Evolutionary conservation across 371 early-diverging fungal genomes (phyloP).

Genomic region (Zychaea mexicana): DNA sequence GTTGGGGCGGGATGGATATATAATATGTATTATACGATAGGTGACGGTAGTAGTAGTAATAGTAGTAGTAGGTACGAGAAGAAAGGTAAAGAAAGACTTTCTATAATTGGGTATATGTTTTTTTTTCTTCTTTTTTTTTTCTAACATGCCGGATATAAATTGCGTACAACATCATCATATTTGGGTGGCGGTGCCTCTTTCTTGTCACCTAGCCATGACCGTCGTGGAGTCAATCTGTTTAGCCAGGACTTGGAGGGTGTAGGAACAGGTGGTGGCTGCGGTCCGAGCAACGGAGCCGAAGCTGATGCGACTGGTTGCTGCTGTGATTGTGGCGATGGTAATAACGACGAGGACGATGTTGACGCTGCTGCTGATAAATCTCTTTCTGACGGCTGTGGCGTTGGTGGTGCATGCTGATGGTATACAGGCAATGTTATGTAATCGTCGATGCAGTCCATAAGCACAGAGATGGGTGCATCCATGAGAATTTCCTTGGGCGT

Average conservation of each 20-base stretch:
- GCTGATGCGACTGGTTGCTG: no score
- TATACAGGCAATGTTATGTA: constrained; percentile 34
- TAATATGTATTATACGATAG: no score
- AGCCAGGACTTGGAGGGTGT: constrained; percentile 11
- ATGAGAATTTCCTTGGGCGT: constrained; percentile 29
- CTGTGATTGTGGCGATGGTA: no score
- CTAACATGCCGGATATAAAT: not conserved
- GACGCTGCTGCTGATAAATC: not conserved
- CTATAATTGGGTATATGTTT: no score
- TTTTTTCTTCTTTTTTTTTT: no score
- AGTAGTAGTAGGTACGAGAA: no score
- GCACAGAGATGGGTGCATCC: constrained; percentile 33
- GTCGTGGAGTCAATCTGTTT: constrained; percentile 10
- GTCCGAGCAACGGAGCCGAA: no score
- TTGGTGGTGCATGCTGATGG: not conserved
- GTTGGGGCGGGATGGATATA: no score
- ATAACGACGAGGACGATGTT: not conserved
- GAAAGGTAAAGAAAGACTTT: no score
- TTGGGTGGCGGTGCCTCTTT: constrained; percentile 9
- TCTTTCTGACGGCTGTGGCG: not conserved
- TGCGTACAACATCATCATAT: constrained; percentile 4
- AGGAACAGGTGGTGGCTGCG: no score
- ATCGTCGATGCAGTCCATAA: constrained; percentile 25
- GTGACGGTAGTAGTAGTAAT: no score
- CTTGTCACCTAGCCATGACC: not conserved